Conservation (phyloP, 768 basidiomycete species). For the Podaxis sp. region DNA sequence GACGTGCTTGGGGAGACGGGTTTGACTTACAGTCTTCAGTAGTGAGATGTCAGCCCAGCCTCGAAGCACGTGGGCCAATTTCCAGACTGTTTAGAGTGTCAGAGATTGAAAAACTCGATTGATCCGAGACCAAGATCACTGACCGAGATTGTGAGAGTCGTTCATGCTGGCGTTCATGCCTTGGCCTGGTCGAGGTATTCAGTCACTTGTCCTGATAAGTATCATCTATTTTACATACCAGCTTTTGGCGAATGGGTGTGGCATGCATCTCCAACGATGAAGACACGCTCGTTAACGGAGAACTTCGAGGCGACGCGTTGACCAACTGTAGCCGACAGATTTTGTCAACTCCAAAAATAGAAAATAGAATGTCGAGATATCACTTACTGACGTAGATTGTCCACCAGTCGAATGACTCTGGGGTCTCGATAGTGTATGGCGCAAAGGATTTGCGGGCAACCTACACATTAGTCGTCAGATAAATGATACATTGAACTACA, state of each 20-base stretch:
- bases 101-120: not conserved
- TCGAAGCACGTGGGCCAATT: constrained; percentile 54
- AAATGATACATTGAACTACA: not conserved
- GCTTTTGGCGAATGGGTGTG: constrained; percentile 71
- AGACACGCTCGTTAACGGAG: constrained; percentile 61
- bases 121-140: constrained; percentile 4
- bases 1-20: not conserved
- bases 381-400: constrained; percentile 67
- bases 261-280: constrained; percentile 78
- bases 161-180: constrained; percentile 81
- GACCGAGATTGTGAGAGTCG: constrained; percentile 70
- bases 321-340: constrained; percentile 45
- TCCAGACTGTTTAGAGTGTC: constrained; percentile 46
- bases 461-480: constrained; percentile 27
- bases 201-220: too few species aligned
- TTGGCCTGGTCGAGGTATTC: constrained; percentile 43
- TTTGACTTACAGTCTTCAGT: constrained; percentile 45
- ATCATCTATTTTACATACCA: constrained; percentile 32
- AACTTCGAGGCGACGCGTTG: constrained; percentile 71
- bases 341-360: not conserved
- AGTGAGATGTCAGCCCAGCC: constrained; percentile 51
- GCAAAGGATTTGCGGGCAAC: constrained; percentile 54
- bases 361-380: not conserved
- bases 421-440: constrained; percentile 53
- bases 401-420: constrained; percentile 65